Percentiles rank a stretch among this genome's conserved stretches.
These are phyloP conservation scores for Colletotrichum sp. DNA, from an alignment of 2,329 filamentous ascomycete species.

Conservation along the genomic window DNA sequence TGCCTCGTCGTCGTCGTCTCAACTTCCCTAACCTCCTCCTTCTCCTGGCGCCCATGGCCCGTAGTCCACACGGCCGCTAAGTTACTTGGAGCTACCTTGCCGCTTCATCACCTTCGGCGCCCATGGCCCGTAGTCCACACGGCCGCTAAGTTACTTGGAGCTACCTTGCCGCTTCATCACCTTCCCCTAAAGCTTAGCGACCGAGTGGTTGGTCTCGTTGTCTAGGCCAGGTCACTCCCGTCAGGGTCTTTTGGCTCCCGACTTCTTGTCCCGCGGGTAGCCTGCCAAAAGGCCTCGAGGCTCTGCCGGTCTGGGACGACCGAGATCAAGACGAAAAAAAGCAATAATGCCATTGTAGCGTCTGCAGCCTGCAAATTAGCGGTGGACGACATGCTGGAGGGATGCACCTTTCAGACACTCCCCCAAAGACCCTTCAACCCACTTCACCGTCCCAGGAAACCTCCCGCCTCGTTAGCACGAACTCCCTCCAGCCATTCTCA, in stretches of 20 bases:
- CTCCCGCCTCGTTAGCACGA: constrained; percentile 4
- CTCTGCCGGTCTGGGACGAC: background rate
- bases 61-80: constrained; percentile 4
- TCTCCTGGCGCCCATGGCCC: background rate
- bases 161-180: background rate
- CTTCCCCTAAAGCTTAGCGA: constrained; percentile 1
- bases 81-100: background rate
- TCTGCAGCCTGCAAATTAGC: constrained; percentile 9
- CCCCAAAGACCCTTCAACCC: background rate
- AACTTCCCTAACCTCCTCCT: background rate
- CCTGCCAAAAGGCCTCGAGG: background rate
- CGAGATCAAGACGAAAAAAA: background rate
- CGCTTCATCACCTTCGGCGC: too few species aligned
- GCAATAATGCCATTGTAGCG: background rate
- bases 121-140: background rate
- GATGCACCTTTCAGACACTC: constrained; percentile 3
- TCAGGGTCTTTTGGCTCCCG: background rate
- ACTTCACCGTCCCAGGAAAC: background rate
- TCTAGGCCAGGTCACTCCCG: background rate
- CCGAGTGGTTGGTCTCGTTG: background rate
- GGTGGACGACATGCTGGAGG: constrained; percentile 1
- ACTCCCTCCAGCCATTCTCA: background rate
- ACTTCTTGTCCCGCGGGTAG: background rate
- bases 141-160: background rate
- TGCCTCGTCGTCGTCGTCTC: background rate